Conservation (phyloP, 441 rosid genomes). For the Daphne laureola region DNA sequence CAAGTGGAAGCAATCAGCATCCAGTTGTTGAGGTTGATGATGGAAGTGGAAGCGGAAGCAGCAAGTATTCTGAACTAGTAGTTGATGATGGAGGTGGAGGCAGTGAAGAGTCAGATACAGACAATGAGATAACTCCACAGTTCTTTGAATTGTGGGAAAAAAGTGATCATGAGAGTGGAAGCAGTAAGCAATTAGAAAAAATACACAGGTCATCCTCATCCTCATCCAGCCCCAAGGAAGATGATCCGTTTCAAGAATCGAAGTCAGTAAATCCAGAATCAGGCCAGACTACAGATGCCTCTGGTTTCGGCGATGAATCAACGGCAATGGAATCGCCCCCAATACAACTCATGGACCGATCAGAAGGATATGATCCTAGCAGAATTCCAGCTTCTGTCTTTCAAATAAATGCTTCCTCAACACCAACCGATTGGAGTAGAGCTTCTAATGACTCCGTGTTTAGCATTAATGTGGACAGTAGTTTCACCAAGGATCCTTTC, state of each 20-base stretch:
- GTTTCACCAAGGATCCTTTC: slow-evolving; percentile 38
- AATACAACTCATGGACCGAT: slow-evolving; percentile 60
- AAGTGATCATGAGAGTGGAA: slow-evolving; percentile 3
- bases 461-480: slow-evolving; percentile 50
- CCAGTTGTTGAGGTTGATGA: slow-evolving; percentile 1
- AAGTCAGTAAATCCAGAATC: slow-evolving; percentile 12
- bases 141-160: neutral
- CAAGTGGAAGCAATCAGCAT: slow-evolving; percentile 10
- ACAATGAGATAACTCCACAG: neutral
- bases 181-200: slow-evolving; percentile 10
- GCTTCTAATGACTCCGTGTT: slow-evolving; percentile 80
- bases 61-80: slow-evolving; percentile 1
- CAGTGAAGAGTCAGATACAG: neutral
- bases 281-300: slow-evolving; percentile 8
- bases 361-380: slow-evolving; percentile 32
- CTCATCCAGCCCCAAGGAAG: slow-evolving; percentile 23
- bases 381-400: slow-evolving; percentile 47
- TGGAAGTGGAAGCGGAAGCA: slow-evolving; percentile 12
- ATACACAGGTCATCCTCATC: slow-evolving; percentile 19
- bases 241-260: slow-evolving; percentile 23
- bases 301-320: slow-evolving; percentile 20
- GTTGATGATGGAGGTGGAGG: neutral
- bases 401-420: slow-evolving; percentile 22
- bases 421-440: slow-evolving; percentile 41
- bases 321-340: slow-evolving; percentile 44